Base-by-base conservation (phyloP, 495 filamentous ascomycete species). In the Clavariopsis aquatica region DNA sequence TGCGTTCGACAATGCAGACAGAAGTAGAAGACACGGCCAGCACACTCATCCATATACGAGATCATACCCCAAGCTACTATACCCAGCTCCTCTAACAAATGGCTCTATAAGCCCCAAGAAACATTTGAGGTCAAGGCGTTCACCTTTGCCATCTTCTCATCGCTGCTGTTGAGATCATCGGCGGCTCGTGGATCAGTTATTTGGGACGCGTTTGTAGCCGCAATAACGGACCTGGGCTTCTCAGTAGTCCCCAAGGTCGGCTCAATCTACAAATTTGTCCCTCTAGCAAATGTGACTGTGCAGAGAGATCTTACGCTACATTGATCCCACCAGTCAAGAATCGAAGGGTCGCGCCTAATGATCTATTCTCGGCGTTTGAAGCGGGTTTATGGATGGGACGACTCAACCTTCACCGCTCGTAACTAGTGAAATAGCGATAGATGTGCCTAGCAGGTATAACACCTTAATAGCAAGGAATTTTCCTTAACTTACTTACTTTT, bases 181-280 rank as follows among this genome's bases (percentile, higher is more conserved):
- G 55, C 55, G 38, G 31, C 55, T 58, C 27, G 55, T 47, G 38
- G 55, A 43, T 47, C 38, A 19, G 28, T 58, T 29, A 26, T 5
- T 26, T 58, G 38, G 55, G 38, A 45, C 22, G 38, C 55, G 20
- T 58, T 58, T 26, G 24, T 28, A 43, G 55, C 34, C 38, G 38
- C 34, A 17, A 58, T 58, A 23, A 31, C 55, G 38, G 55, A 58
- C 20, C 17, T 47, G 20, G 55, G 55, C 20, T 58, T 58, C 38
- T 43, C 55, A 23, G 38, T 47, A 29, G 20, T 58, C 38, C 55
- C 55, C 20, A 58, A 58, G 55, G 17, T 58, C 38, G 38, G 55
- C 55, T 58, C 55, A 6, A 29, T 58, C 55, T 58, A 45, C 55
- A 58, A 20, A 15, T 58, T 58, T 47, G 27, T 43, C 55, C 55